phyloP scores from a whole-genome alignment of 352 stramenopile genomes.

The Phytophthora ramorum region DNA sequence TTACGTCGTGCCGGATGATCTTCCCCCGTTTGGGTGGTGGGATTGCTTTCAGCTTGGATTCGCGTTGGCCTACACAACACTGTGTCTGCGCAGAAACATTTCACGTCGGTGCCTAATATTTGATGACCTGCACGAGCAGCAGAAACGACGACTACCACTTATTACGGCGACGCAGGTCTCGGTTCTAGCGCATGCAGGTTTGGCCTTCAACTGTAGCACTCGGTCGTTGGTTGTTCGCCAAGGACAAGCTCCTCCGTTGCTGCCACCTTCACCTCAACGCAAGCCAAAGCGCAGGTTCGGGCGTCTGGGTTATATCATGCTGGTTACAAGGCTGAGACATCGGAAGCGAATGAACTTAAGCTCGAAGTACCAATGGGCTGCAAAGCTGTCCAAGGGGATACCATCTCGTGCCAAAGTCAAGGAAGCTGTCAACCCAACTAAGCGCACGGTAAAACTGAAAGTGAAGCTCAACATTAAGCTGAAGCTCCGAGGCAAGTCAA shows the following conservation, averaged over 20 bases:
- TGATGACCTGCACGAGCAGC: conserved; percentile 26
- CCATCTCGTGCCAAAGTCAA: conserved; percentile 3
- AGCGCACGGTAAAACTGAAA: conserved; percentile 6
- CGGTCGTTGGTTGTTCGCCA: conserved; percentile 44
- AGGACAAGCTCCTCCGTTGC: conserved; percentile 3
- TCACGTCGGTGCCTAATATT: conserved; percentile 46
- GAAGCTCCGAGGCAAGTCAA: conserved; percentile 5
- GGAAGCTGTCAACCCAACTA: neutral
- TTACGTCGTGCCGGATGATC: conserved; percentile 46
- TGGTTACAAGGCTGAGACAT: conserved; percentile 18
- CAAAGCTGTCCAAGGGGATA: conserved; percentile 6
- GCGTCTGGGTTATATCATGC: conserved; percentile 13
- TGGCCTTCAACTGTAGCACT: conserved; percentile 54
- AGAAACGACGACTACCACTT: conserved; percentile 8
- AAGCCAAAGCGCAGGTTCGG: conserved; percentile 12
- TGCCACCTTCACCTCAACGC: conserved; percentile 2
- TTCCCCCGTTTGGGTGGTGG: conserved; percentile 53
- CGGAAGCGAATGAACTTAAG: conserved; percentile 9
- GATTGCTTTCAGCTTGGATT: conserved; percentile 60
- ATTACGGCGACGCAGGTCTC: conserved; percentile 37
- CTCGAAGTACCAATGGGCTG: conserved; percentile 13
- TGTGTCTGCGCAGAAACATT: conserved; percentile 63
- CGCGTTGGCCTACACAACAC: conserved; percentile 49
- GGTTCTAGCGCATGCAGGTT: conserved; percentile 42
- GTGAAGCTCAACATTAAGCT: conserved; percentile 18